Percentiles rank a stretch among this genome's conserved stretches.
phyloP scores from a whole-genome alignment of 2,329 filamentous ascomycete genomes.

The Coniochaeta sp. region DNA sequence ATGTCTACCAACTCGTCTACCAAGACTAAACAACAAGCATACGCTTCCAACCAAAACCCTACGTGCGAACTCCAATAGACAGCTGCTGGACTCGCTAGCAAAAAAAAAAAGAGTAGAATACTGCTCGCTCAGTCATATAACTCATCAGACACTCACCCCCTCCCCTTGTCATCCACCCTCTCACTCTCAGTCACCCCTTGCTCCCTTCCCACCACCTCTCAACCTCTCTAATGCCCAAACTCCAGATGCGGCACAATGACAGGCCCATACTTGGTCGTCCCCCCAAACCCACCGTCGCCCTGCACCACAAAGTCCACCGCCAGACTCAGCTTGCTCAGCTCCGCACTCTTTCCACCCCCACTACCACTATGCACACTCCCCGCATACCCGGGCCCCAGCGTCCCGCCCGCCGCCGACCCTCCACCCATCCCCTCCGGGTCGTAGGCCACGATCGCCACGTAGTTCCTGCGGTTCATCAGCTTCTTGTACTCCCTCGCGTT shows the following conservation, averaged over 20 bases:
- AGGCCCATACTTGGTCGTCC: slow-evolving; percentile 91
- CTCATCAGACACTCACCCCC: neutral
- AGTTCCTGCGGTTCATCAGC: slow-evolving; percentile 89
- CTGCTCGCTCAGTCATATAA: neutral
- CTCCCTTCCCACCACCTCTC: neutral
- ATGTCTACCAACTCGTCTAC: neutral
- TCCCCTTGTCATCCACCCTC: too few relatives aligned
- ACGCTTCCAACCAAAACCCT: neutral
- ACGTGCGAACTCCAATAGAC: neutral
- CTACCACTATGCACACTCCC: slow-evolving; percentile 22
- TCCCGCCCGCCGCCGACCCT: slow-evolving; percentile 16
- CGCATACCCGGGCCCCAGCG: slow-evolving; percentile 14
- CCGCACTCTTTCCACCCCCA: slow-evolving; percentile 25
- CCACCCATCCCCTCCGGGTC: slow-evolving; percentile 65
- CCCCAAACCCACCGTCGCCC: slow-evolving; percentile 72
- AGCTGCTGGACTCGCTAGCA: neutral
- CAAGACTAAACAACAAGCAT: neutral
- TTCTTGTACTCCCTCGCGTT: slow-evolving; percentile 75
- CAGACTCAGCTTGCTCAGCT: slow-evolving; percentile 65
- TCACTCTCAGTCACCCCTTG: neutral
- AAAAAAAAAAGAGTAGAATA: neutral
- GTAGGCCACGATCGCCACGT: slow-evolving; percentile 87
- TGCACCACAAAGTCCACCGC: slow-evolving; percentile 97
- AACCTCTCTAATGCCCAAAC: slow-evolving; percentile 48
- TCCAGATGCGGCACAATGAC: slow-evolving; percentile 88